These are phyloP conservation scores for Martiniozyma abietophila DNA, from an alignment of 805 yeast genomes.

Conservation along the genomic window DNA sequence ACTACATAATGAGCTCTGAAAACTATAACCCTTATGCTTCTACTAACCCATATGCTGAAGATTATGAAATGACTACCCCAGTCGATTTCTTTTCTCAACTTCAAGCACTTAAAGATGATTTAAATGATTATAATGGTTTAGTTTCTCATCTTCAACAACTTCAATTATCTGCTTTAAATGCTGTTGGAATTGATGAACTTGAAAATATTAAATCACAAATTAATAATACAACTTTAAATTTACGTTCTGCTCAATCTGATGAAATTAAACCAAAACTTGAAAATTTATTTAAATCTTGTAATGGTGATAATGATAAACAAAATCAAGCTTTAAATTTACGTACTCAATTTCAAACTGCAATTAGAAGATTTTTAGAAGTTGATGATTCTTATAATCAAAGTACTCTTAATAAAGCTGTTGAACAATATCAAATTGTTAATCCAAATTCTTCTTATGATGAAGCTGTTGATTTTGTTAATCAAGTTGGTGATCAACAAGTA, in stretches of 20 bases:
- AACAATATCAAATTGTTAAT: slow-evolving; percentile 85
- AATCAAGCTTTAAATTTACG: slow-evolving; percentile 88
- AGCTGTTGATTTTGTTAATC: slow-evolving; percentile 77
- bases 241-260: slow-evolving; percentile 60
- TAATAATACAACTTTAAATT: slow-evolving; percentile 68
- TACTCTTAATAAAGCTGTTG: slow-evolving; percentile 78
- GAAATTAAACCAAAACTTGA: slow-evolving; percentile 70
- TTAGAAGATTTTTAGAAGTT: slow-evolving; percentile 77
- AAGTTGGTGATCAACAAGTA: slow-evolving; percentile 79
- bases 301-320: slow-evolving; percentile 67
- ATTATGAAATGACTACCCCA: slow-evolving; percentile 15
- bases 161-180: slow-evolving; percentile 64
- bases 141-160: slow-evolving; percentile 60
- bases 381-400: slow-evolving; percentile 82
- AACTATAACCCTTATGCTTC: slow-evolving; percentile 20
- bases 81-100: slow-evolving; percentile 59
- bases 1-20: neutral
- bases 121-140: slow-evolving; percentile 61
- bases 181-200: slow-evolving; percentile 63
- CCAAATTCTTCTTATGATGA: slow-evolving; percentile 81
- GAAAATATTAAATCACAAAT: slow-evolving; percentile 63
- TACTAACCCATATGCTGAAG: slow-evolving; percentile 8
- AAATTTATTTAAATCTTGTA: slow-evolving; percentile 60
- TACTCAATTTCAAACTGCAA: slow-evolving; percentile 73
- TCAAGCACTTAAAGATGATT: slow-evolving; percentile 55